Evolutionary conservation across 2,329 filamentous ascomycete genomes (phyloP).

Genomic region (Colletotrichum kahawae): DNA sequence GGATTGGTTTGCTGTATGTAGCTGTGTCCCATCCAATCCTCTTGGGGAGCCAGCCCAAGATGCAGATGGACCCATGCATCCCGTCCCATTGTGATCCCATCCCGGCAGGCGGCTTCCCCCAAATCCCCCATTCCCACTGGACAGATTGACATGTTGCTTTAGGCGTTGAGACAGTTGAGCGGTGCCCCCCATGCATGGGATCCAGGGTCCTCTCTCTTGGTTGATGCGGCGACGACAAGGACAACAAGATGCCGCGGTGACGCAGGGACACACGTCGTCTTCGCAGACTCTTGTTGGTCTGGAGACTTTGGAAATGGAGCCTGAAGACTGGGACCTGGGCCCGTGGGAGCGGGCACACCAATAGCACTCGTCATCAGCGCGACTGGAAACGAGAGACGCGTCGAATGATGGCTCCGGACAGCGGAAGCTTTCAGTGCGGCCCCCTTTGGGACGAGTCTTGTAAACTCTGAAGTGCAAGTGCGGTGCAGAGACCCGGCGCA

Average conservation of each 20-base stretch:
- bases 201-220: constrained; percentile 6
- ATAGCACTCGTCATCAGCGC: not conserved
- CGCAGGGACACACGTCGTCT: not conserved
- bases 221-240: constrained; percentile 16
- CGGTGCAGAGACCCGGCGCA: not conserved
- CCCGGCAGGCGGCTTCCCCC: constrained; percentile 6
- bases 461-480: not conserved
- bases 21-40: not conserved
- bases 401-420: not conserved
- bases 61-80: constrained; percentile 5
- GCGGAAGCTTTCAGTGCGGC: not conserved
- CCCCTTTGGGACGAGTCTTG: constrained; percentile 4
- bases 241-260: constrained; percentile 10
- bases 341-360: not conserved
- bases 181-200: not conserved
- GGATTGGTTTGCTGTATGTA: constrained; percentile 2
- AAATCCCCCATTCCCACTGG: not conserved
- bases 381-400: not conserved
- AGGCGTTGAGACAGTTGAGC: constrained; percentile 12
- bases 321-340: not conserved
- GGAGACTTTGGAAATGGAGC: not conserved
- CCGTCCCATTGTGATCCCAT: constrained; percentile 1
- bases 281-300: not conserved
- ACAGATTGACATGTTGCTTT: constrained; percentile 11
- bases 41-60: not conserved